Base-by-base conservation (phyloP, 441 rosid species). In the Aleurites moluccanus region DNA sequence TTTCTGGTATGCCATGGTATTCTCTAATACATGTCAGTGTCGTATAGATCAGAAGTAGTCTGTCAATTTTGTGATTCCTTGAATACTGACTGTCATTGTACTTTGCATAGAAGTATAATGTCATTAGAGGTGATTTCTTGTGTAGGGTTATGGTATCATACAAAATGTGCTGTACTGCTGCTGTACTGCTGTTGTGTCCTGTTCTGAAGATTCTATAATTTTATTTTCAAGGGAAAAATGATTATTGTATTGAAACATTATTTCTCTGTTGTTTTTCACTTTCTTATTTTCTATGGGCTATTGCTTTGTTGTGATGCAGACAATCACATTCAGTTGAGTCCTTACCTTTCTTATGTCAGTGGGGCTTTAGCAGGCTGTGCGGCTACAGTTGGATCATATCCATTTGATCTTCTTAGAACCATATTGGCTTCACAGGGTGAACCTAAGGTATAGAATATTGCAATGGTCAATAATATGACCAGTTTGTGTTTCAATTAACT, bases 321-420 rank as follows among this genome's bases (percentile, higher is more conserved):
- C 86, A 94, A 91, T 85, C 99, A 95, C 82, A 79, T 88, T 72
- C 86, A 85, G 64, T 77, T 92, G 85, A 93, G 97, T 73, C 97
- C 98, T 40, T 93, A 93, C 74, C 80, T 95, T 66, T 91, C 99
- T 30, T 95, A 87, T 59, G 57, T 90, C 64, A 95, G 98, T 70
- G 99, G 99, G 75, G 96, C 94, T 42, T 77, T 93, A 80, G 98
- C 98, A 67, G 99, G 97, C 69, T 96, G 95, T 85, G 92, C 93
- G 52, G 98, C 99, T 78, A 96, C 98, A 11, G 64, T 96, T 82
- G 99, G 99, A 67, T 90, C 99, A 33, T 93, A 93, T 85, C 99
- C 98, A 23, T 96, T 96, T 80, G 99, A 93, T 88, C 97, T 96
- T 79, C 75, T 95, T 3, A 81, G 99, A 79, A 95, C 99, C 21